phyloP scores from a whole-genome alignment of 2,329 filamentous ascomycete species.

The Neobulgaria alba region DNA sequence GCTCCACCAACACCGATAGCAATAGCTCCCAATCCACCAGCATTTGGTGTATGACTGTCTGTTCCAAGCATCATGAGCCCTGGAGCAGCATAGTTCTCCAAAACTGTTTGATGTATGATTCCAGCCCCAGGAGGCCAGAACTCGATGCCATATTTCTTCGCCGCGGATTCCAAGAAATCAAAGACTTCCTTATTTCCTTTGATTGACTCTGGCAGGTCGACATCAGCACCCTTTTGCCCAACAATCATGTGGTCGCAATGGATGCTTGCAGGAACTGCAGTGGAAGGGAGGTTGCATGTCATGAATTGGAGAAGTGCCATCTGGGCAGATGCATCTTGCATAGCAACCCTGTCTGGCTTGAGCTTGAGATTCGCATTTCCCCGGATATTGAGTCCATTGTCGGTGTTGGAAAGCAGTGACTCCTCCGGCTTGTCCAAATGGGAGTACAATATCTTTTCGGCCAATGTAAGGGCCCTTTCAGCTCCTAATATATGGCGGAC shows the following conservation, averaged over 20 bases:
- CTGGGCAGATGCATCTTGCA: slow-evolving; percentile 98
- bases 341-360: slow-evolving; percentile 93
- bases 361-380: slow-evolving; percentile 91
- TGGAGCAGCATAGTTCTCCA: slow-evolving; percentile 97
- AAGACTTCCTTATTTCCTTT: slow-evolving; percentile 94
- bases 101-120: slow-evolving; percentile 94
- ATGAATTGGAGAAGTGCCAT: slow-evolving; percentile 99
- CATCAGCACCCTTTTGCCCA: slow-evolving; percentile 79
- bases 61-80: slow-evolving; percentile 98
- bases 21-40: slow-evolving; percentile 86
- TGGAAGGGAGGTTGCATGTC: slow-evolving; percentile 82
- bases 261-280: slow-evolving; percentile 91
- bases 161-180: slow-evolving; percentile 89
- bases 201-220: slow-evolving; percentile 78
- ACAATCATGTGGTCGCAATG: slow-evolving; percentile 99
- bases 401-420: slow-evolving; percentile 71
- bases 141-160: slow-evolving; percentile 85
- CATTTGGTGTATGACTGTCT: slow-evolving; percentile 94
- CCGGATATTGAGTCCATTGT: slow-evolving; percentile 75
- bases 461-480: slow-evolving; percentile 63
- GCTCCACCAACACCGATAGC: slow-evolving; percentile 96
- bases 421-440: slow-evolving; percentile 87
- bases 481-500: slow-evolving; percentile 65
- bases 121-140: slow-evolving; percentile 93
- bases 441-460: slow-evolving; percentile 97